A percentile compares a stretch with the other conserved stretches of the same genome.
Conservation (phyloP, 139 green algal species). For the Diplosphaera chodatii region DNA sequence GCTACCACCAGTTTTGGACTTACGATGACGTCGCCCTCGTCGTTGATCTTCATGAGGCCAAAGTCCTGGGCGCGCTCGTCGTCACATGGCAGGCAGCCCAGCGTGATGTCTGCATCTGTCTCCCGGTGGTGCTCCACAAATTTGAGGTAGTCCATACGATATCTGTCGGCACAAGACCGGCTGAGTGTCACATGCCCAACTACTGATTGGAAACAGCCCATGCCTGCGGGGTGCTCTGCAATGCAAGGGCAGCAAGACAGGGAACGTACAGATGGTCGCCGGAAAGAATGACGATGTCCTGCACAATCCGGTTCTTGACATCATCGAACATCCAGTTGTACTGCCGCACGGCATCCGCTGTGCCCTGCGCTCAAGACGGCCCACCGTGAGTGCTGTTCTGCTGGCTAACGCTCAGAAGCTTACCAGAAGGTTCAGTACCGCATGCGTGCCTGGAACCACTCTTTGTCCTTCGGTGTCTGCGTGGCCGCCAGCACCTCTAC, state of each 20-base stretch:
- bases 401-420: too few relatives aligned
- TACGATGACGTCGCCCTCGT: constrained; percentile 66
- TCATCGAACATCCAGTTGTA: constrained; percentile 94
- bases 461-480: constrained; percentile 68
- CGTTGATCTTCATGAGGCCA: constrained; percentile 93
- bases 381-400: too few relatives aligned
- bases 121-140: constrained; percentile 92
- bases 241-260: background rate
- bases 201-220: too few relatives aligned
- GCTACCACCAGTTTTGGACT: constrained; percentile 10
- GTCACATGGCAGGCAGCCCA: constrained; percentile 87
- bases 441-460: constrained; percentile 65
- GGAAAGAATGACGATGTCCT: constrained; percentile 96
- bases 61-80: constrained; percentile 79
- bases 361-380: constrained; percentile 72
- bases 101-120: constrained; percentile 90
- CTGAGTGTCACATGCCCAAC: background rate
- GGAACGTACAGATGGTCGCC: constrained; percentile 78
- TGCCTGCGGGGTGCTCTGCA: too few relatives aligned
- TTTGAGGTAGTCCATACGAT: constrained; percentile 99
- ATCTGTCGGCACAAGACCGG: constrained; percentile 50
- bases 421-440: too few relatives aligned
- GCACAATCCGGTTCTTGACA: constrained; percentile 85
- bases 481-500: constrained; percentile 94
- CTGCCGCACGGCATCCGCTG: constrained; percentile 94